phyloP scores from a whole-genome alignment of 2,329 filamentous ascomycete genomes.

The Furcasterigmium sp. region DNA sequence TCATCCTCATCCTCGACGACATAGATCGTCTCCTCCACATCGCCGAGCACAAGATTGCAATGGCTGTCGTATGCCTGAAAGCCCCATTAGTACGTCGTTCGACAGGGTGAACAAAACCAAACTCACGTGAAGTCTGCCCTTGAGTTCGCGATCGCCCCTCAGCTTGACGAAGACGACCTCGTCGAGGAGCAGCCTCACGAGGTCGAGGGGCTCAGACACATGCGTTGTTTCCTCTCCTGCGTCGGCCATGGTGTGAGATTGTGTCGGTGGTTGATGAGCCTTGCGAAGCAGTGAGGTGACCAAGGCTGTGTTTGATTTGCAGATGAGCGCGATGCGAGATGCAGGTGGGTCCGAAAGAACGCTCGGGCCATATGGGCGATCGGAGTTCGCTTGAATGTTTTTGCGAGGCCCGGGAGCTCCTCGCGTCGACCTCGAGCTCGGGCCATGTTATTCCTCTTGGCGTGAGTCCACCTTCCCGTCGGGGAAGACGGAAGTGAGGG shows the following conservation, averaged over 20 bases:
- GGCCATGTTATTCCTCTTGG: neutral
- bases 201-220: conserved; percentile 87
- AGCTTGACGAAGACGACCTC: conserved; percentile 97
- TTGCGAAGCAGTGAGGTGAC: conserved; percentile 1
- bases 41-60: conserved; percentile 92
- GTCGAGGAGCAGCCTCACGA: conserved; percentile 90
- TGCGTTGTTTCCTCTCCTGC: conserved; percentile 66
- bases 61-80: conserved; percentile 92
- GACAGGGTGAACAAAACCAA: conserved; percentile 7
- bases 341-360: no score
- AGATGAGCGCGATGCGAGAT: no score
- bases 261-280: neutral
- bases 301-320: neutral
- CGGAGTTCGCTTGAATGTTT: conserved; percentile 3
- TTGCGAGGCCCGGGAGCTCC: conserved; percentile 5
- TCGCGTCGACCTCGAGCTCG: no score
- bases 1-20: conserved; percentile 83
- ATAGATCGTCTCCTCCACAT: conserved; percentile 97
- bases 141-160: conserved; percentile 89
- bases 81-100: neutral
- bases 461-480: neutral
- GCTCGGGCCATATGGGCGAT: neutral
- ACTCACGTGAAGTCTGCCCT: conserved; percentile 87
- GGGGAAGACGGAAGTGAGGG: neutral
- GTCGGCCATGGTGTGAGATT: conserved; percentile 65